Percentiles rank a stretch among this genome's conserved stretches.
phyloP scores from a whole-genome alignment of 2,329 filamentous ascomycete genomes.

The Xylaria polymorpha region DNA sequence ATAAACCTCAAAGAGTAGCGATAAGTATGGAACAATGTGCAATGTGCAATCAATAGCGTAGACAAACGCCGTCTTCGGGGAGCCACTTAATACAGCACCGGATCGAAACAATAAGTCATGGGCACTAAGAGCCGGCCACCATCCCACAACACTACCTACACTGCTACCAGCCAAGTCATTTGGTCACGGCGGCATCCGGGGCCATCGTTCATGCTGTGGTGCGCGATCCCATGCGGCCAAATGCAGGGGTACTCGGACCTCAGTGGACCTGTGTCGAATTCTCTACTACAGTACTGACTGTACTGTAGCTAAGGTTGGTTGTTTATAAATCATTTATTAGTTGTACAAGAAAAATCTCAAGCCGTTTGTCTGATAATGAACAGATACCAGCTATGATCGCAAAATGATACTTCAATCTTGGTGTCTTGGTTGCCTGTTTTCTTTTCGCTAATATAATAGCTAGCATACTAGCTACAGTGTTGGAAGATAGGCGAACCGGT shows the following conservation, averaged over 20 bases:
- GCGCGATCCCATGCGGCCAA: constrained; percentile 8
- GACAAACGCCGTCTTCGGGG: constrained; percentile 9
- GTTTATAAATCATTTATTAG: too few species aligned
- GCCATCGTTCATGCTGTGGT: constrained; percentile 6
- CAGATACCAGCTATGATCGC: neutral
- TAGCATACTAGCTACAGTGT: too few species aligned
- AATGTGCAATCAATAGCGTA: constrained; percentile 7
- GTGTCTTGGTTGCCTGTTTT: neutral
- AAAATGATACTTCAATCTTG: too few species aligned
- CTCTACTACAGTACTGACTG: neutral
- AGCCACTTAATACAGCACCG: constrained; percentile 16
- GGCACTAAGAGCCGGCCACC: constrained; percentile 17
- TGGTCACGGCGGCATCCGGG: constrained; percentile 31
- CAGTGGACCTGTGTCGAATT: constrained; percentile 1
- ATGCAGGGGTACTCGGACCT: constrained; percentile 10
- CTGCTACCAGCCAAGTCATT: constrained; percentile 7
- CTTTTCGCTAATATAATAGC: neutral
- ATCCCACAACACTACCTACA: neutral
- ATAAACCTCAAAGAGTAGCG: constrained; percentile 3
- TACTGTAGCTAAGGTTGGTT: neutral
- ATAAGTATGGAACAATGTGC: neutral
- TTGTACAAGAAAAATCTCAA: neutral
- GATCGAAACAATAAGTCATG: constrained; percentile 7
- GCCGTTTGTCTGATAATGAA: neutral
- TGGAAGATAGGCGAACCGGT: neutral